A percentile compares a stretch with the other conserved stretches of the same genome.
Evolutionary conservation across 805 yeast species (phyloP).

Genomic region (Kazachstania psychrophila): DNA sequence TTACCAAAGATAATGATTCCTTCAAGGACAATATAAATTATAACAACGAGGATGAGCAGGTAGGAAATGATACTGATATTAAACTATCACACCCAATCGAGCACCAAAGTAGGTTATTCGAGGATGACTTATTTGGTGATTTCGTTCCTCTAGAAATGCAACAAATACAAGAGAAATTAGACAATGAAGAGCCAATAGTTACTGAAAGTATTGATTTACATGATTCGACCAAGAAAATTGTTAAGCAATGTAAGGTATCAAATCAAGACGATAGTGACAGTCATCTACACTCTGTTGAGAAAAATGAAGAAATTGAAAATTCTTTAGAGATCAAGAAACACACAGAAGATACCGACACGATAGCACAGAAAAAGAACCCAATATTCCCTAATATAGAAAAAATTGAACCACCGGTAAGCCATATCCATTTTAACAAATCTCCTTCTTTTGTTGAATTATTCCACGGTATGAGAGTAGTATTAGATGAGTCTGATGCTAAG

Average conservation of each 20-base stretch:
- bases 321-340: neutral
- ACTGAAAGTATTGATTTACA: neutral
- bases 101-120: conserved; percentile 20
- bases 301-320: neutral
- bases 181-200: neutral
- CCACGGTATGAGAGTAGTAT: conserved; percentile 24
- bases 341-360: neutral
- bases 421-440: conserved; percentile 17
- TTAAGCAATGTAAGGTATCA: neutral
- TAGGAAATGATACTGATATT: conserved; percentile 1
- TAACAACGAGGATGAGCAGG: neutral
- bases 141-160: conserved; percentile 6
- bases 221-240: neutral
- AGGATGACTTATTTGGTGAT: conserved; percentile 27
- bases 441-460: conserved; percentile 27
- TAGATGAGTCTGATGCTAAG: conserved; percentile 26
- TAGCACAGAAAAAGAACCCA: conserved; percentile 1
- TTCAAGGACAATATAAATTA: too few relatives aligned
- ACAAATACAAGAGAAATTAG: neutral
- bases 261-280: too few relatives aligned
- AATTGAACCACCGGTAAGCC: conserved; percentile 3
- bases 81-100: conserved; percentile 4
- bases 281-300: too few relatives aligned
- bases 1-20: neutral
- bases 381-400: conserved; percentile 17